Evolutionary conservation across 208 protist species (phyloP).

Genomic region (Herpetomonas samuelpessoai): DNA sequence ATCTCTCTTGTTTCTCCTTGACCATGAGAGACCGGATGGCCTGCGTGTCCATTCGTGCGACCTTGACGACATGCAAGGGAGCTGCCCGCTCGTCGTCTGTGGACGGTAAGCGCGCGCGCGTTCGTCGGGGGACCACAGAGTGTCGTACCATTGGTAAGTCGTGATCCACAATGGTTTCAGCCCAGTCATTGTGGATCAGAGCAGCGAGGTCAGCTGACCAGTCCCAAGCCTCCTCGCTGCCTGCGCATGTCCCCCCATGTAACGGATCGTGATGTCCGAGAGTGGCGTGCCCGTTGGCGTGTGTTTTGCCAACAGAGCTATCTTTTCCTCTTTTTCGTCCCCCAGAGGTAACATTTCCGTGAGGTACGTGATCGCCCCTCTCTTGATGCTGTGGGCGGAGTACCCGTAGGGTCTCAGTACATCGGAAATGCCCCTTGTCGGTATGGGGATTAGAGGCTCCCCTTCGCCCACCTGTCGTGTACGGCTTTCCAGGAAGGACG

Average conservation of each 20-base stretch:
- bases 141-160: too few species aligned
- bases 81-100: slow-evolving; percentile 1
- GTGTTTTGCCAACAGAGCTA: slow-evolving; percentile 22
- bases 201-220: slow-evolving; percentile 13
- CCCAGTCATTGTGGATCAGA: slow-evolving; percentile 16
- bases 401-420: slow-evolving; percentile 14
- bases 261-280: too few species aligned
- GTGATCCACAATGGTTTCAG: too few species aligned
- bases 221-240: slow-evolving; percentile 16
- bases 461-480: background rate
- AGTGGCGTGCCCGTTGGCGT: too few species aligned
- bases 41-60: background rate
- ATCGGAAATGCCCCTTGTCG: slow-evolving; percentile 5
- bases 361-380: too few species aligned
- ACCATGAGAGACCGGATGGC: background rate
- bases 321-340: background rate
- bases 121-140: slow-evolving; percentile 9
- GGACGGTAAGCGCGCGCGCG: slow-evolving; percentile 10
- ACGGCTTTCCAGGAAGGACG: slow-evolving; percentile 1
- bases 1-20: background rate
- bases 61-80: slow-evolving; percentile 3
- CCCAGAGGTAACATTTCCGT: slow-evolving; percentile 1
- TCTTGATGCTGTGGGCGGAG: slow-evolving; percentile 26
- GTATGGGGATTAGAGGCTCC: slow-evolving; percentile 12
- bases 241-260: slow-evolving; percentile 3